Conservation (phyloP, 75 land plant genomes). For the Cryptomeria japonica region DNA sequence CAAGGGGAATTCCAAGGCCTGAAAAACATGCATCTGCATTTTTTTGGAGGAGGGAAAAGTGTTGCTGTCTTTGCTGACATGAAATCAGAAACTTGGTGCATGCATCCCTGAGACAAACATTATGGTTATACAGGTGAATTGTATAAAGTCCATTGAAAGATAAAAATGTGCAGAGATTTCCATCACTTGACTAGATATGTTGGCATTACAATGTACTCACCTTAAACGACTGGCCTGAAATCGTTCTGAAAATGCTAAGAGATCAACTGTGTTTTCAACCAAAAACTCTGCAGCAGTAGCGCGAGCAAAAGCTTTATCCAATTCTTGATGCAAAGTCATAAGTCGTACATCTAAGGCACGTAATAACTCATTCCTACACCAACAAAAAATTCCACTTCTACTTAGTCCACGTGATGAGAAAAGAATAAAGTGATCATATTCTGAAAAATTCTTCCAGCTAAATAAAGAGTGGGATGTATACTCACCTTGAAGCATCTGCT, state of each 20-base stretch:
- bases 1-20: not conserved
- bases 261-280: conserved; percentile 30
- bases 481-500: conserved; percentile 8
- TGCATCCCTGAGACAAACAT: conserved; percentile 4
- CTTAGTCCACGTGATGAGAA: not conserved
- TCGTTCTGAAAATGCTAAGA: conserved; percentile 49
- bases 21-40: not conserved
- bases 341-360: conserved; percentile 76
- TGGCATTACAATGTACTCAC: not conserved
- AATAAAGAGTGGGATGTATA: not conserved
- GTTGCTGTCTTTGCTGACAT: conserved; percentile 12
- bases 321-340: conserved; percentile 43
- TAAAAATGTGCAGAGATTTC: not conserved
- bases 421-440: not conserved
- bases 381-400: not conserved
- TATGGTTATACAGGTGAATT: not conserved
- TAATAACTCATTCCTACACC: conserved; percentile 62
- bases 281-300: conserved; percentile 51
- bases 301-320: conserved; percentile 33
- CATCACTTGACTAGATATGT: not conserved
- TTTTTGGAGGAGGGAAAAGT: not conserved
- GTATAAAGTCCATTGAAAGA: not conserved
- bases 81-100: conserved; percentile 3
- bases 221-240: conserved; percentile 34
- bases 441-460: not conserved